A percentile compares a stretch with the other conserved stretches of the same genome.
These are phyloP conservation scores for Yamadazyma laniorum DNA, from an alignment of 805 yeast species.

Conservation along the genomic window DNA sequence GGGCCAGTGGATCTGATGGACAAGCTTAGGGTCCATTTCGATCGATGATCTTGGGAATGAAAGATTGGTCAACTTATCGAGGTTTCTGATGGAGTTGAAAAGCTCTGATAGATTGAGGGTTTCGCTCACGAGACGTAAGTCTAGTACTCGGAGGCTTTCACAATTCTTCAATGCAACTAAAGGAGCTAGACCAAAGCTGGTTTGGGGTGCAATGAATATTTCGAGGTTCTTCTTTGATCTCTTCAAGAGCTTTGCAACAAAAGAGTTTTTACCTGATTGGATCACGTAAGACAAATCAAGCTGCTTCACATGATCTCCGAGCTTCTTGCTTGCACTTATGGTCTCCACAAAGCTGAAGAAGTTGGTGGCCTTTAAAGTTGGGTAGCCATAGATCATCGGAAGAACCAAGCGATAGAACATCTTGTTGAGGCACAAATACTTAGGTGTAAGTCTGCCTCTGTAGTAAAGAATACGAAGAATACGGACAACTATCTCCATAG, in stretches of 20 bases:
- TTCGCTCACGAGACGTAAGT: constrained; percentile 84
- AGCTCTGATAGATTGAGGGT: constrained; percentile 80
- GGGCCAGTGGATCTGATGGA: constrained; percentile 70
- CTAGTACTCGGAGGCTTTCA: constrained; percentile 58
- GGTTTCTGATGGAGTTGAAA: constrained; percentile 66
- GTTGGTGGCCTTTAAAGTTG: constrained; percentile 63
- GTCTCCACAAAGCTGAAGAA: constrained; percentile 73
- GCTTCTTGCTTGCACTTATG: constrained; percentile 44
- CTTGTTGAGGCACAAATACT: constrained; percentile 58
- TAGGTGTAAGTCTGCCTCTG: constrained; percentile 38
- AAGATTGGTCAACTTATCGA: constrained; percentile 64
- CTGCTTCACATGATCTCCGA: constrained; percentile 59
- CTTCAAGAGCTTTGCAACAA: constrained; percentile 76
- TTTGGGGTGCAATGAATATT: constrained; percentile 85
- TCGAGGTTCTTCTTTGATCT: constrained; percentile 67
- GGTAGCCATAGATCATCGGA: constrained; percentile 65
- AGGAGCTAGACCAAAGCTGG: constrained; percentile 92
- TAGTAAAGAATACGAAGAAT: constrained; percentile 30
- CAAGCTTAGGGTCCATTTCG: constrained; percentile 49
- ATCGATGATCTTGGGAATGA: constrained; percentile 90
- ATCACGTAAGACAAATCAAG: constrained; percentile 77
- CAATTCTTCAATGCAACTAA: constrained; percentile 78
- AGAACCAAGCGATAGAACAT: constrained; percentile 58
- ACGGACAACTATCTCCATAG: constrained; percentile 33
- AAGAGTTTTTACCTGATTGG: constrained; percentile 90